Base-by-base conservation (phyloP, 768 basidiomycete species). In the Boletus sensibilis region DNA sequence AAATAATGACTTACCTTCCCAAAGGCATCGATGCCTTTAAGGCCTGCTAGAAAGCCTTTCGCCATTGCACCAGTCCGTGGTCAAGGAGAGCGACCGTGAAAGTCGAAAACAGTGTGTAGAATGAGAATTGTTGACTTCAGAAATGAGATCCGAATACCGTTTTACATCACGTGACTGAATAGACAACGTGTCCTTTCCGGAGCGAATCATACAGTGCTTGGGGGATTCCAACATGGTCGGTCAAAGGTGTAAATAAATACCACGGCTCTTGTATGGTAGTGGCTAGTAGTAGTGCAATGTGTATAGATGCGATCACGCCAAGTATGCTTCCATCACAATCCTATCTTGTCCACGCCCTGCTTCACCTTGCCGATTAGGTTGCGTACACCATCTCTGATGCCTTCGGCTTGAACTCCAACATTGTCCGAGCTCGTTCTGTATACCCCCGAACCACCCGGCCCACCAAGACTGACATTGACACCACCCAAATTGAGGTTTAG, bases 21-120 rank as follows among this genome's bases (percentile, higher is more conserved):
- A 80, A 99, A 99, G 74, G 97, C 97, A 79, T 99, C 97, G 52
- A 98, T 82, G 70, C 94, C 92, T 72, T 91, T 94, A 66, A 98
- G 80, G 63, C 79, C 81, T 47, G 79, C 81, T 67, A 92, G 80
- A 63, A 92, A 74, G 61, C 88, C 86, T 75, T 87, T 92, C 63
- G 89, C 88, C 88, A 90, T 90, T n/a, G 52, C 51, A 53, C 66
- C 50, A 62, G 63, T 57, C 59, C 55, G 58, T 58, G 56, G 60
- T 64, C 56, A 59, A 39, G 44, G 58, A 57, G 52, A 59, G 46
- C 50, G 55, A 59, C 61, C 58, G 44, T 43, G 50, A 44, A 50
- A 50, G 47, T 33, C 20, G 48, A 54, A 48, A 55, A 50, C 49
- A 55, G 52, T 41, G 41, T 40, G 56, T 59, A 10, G 43, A 57